Base-by-base conservation (phyloP, 495 filamentous ascomycete genomes). In the Geopyxis carbonaria region DNA sequence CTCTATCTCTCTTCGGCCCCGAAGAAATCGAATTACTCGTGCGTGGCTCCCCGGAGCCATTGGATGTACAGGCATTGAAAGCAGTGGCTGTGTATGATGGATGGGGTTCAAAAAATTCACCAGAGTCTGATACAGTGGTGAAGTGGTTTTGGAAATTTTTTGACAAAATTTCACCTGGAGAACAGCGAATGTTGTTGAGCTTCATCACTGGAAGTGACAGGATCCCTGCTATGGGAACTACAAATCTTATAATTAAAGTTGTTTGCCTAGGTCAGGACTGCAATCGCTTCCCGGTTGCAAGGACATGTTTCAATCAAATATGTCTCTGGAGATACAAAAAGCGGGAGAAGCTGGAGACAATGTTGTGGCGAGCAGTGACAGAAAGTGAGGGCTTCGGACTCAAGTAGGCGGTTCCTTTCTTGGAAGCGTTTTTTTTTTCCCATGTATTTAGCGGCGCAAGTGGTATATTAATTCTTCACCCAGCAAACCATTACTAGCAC, bases 131-230 rank as follows among this genome's bases (percentile, higher is more conserved):
- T 34, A 69, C 73, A 13, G 74, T 75, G 10, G 63, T 93, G 7
- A 58, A 60, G 31, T 94, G 87, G 87, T 93, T 94, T 61, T 94
- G 86, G 86, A 66, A 77, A 29, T 70, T 76, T 40, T 91, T 92
- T 43, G 70, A 72, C 48, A 58, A 57, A 18, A 72, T 80, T 2
- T 59, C 59, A 3, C 72, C 80, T 1, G 60, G 62, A 31, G 69
- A 75, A 24, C 86, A 93, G 60, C 64, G 86, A 15, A 76, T 76
- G 59, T 57, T 94, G 31, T 57, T 94, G 16, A 74, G 75, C 11
- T 94, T 94, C 48, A 77, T 94, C 47, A 94, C 86, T n/a, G 83
- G 85, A 1, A 89, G 81, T 43, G 86, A 94, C 50, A 73, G 86
- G 11, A 83, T 93, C 38, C 86, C 86, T 3, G 87, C 86, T 4